These are phyloP conservation scores for Paraphoma chrysanthemicola DNA, from an alignment of 2,329 filamentous ascomycete species.

Conservation along the genomic window DNA sequence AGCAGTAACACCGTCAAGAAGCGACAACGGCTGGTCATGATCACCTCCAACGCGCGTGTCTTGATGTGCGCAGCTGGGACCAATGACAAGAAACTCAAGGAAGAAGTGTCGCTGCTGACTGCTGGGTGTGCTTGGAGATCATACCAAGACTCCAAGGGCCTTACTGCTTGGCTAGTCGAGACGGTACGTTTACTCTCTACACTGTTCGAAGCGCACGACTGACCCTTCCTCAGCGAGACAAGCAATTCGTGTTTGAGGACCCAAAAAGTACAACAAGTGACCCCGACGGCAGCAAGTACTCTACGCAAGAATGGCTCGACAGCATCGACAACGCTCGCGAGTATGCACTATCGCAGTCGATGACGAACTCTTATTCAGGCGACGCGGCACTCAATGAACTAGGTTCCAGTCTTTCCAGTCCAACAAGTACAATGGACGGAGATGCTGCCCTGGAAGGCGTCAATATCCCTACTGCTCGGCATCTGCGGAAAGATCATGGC, in stretches of 20 bases:
- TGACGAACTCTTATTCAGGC: slow-evolving; percentile 69
- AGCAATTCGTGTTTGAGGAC: slow-evolving; percentile 93
- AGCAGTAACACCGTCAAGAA: slow-evolving; percentile 91
- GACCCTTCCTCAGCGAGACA: slow-evolving; percentile 70
- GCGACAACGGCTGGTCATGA: slow-evolving; percentile 89
- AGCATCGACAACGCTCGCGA: slow-evolving; percentile 86
- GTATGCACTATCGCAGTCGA: slow-evolving; percentile 76
- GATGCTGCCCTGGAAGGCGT: slow-evolving; percentile 51
- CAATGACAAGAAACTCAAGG: slow-evolving; percentile 93
- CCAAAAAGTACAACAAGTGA: slow-evolving; percentile 74
- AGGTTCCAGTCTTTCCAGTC: slow-evolving; percentile 71
- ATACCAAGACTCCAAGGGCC: slow-evolving; percentile 84
- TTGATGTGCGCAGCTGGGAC: slow-evolving; percentile 90
- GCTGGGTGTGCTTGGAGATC: slow-evolving; percentile 80
- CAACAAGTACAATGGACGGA: slow-evolving; percentile 74
- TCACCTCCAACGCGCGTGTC: slow-evolving; percentile 89
- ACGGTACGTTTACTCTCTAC: slow-evolving; percentile 70
- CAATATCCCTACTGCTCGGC: slow-evolving; percentile 61
- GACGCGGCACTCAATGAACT: slow-evolving; percentile 55
- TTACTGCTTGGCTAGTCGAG: slow-evolving; percentile 88
- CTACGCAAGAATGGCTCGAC: slow-evolving; percentile 91
- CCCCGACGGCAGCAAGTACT: slow-evolving; percentile 69
- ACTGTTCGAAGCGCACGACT: neutral
- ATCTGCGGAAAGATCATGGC: slow-evolving; percentile 55
- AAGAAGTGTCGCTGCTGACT: slow-evolving; percentile 83